Evolutionary conservation across 164 flowering plant genomes (phyloP), one percentile per base, ranked within the genome.

Genomic region (Annona squamosa): DNA sequence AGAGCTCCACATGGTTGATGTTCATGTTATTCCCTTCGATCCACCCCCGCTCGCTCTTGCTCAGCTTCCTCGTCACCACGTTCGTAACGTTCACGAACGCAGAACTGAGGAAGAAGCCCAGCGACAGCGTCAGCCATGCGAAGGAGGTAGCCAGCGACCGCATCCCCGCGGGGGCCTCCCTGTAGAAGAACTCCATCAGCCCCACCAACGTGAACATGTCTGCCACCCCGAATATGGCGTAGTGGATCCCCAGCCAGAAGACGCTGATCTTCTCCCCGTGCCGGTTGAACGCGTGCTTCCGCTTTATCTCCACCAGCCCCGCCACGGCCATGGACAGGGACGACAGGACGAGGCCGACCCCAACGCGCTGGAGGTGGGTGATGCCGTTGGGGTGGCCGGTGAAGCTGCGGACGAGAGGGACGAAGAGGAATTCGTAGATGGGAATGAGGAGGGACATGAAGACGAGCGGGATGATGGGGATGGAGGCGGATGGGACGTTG

Each of bases 131-230:
- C 9, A 87, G 68, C 76, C 76, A 90, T 0, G 88, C 78, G 57
- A 90, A 86, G 0, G 95, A 86, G 5, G 92, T 89, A 1, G 90
- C 80, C 3, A 90, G 87, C 1, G 95, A 89, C 68, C 79, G 82
- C 92, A 89, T 89, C 17, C 90, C 82, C 0, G 77, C 72, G 0
- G 92, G 89, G 0, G 95, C 88, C 74, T 90, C 91, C 63, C 76
- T 84, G 79, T 89, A 90, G 84, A 82, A 90, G 67, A 90, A 89
- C 69, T 89, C 91, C 56, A 89, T 62, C 9, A 89, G 65, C 1
- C 95, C 95, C n/a, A 87, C 89, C 0, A 87, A 74, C 0, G 91
- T 87, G 72, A 90, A 90, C 90, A 90, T 85, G 73, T 90, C 92
- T 0, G 95, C 92, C 5, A 89, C 78, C 9, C 92, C 95, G 63